These are phyloP conservation scores for Fusarium algeriense DNA, from an alignment of 2,329 filamentous ascomycete species.

Conservation along the genomic window DNA sequence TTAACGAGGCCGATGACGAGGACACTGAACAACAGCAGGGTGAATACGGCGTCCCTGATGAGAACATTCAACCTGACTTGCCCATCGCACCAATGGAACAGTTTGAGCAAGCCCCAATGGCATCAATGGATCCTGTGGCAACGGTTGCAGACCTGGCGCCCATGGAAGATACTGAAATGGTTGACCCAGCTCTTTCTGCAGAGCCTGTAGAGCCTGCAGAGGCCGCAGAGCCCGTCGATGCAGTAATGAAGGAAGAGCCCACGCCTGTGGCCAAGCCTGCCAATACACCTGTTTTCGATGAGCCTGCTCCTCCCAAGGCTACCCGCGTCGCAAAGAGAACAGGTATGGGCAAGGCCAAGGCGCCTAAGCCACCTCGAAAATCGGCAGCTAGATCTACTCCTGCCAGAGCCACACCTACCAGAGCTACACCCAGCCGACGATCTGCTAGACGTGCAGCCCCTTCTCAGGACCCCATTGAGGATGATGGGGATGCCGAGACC, in stretches of 20 bases:
- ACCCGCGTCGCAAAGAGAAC: slow-evolving; percentile 45
- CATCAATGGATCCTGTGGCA: slow-evolving; percentile 29
- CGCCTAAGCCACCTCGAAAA: slow-evolving; percentile 37
- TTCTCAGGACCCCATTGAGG: slow-evolving; percentile 51
- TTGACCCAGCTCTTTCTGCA: slow-evolving; percentile 41
- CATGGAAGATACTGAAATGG: slow-evolving; percentile 33
- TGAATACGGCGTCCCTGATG: slow-evolving; percentile 31
- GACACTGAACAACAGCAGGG: slow-evolving; percentile 25
- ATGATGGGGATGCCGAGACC: slow-evolving; percentile 36
- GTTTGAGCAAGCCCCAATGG: slow-evolving; percentile 23
- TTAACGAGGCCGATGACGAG: slow-evolving; percentile 50
- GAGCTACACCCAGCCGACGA: slow-evolving; percentile 40
- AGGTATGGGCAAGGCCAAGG: slow-evolving; percentile 37
- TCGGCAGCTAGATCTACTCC: slow-evolving; percentile 42
- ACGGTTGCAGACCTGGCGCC: slow-evolving; percentile 15
- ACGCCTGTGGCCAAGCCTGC: slow-evolving; percentile 23
- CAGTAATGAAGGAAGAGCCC: slow-evolving; percentile 13
- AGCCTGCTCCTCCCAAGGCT: slow-evolving; percentile 45
- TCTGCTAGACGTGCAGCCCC: slow-evolving; percentile 42
- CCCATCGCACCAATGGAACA: slow-evolving; percentile 50
- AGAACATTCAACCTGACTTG: slow-evolving; percentile 44
- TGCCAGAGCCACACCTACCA: slow-evolving; percentile 39
- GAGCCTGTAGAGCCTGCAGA: slow-evolving; percentile 18
- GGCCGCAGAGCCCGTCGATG: neutral
- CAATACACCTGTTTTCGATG: slow-evolving; percentile 22